Conservation (phyloP, 1,139 yeast genomes). For the Sugiyamaella novakii region DNA sequence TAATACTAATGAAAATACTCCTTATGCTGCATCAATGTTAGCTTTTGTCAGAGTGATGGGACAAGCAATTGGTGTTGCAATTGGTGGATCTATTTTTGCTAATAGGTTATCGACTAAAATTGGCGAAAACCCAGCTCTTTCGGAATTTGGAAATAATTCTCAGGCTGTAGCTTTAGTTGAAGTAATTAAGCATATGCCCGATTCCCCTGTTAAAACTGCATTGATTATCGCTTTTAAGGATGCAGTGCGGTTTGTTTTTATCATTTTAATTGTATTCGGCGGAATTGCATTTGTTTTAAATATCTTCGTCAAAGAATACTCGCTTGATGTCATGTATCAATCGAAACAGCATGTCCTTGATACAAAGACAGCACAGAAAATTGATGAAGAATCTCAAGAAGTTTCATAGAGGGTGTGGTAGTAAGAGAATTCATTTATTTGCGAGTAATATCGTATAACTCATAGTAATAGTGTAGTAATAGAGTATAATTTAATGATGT, state of each 20-base stretch:
- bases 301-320: slow-evolving; percentile 33
- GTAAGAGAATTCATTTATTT: too few species aligned
- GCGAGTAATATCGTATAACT: too few species aligned
- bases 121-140: slow-evolving; percentile 22
- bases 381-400: slow-evolving; percentile 1
- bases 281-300: slow-evolving; percentile 30
- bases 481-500: too few species aligned
- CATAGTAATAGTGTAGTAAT: too few species aligned
- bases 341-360: slow-evolving; percentile 30
- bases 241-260: slow-evolving; percentile 30
- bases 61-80: slow-evolving; percentile 53
- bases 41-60: slow-evolving; percentile 55
- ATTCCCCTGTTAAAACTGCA: slow-evolving; percentile 22
- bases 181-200: slow-evolving; percentile 27
- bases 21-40: slow-evolving; percentile 53
- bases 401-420: too few species aligned
- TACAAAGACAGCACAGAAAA: background rate
- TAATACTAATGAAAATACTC: slow-evolving; percentile 52
- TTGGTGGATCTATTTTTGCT: slow-evolving; percentile 54
- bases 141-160: slow-evolving; percentile 21
- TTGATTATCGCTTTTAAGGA: slow-evolving; percentile 28
- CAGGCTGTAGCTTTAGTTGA: slow-evolving; percentile 32
- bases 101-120: slow-evolving; percentile 30
- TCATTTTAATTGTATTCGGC: slow-evolving; percentile 30
- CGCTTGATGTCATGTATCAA: slow-evolving; percentile 30